Percentiles rank a stretch among this genome's conserved stretches.
These are phyloP conservation scores for Colletotrichum navitas DNA, from an alignment of 2,329 filamentous ascomycete species.

Conservation along the genomic window DNA sequence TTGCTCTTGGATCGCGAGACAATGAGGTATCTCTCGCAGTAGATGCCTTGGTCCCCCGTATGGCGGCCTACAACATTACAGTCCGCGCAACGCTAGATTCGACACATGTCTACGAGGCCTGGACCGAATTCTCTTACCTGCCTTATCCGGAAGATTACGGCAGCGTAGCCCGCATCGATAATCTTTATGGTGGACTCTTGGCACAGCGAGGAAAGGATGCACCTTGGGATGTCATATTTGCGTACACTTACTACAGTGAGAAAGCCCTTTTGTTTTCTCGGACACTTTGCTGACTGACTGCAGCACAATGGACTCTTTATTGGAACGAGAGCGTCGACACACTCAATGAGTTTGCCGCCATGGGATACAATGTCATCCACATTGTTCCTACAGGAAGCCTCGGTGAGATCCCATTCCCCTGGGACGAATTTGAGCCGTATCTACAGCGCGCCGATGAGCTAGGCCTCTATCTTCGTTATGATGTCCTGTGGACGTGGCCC, in stretches of 20 bases:
- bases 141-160: slow-evolving; percentile 56
- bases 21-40: slow-evolving; percentile 56
- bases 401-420: slow-evolving; percentile 36
- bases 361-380: slow-evolving; percentile 59
- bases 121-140: slow-evolving; percentile 50
- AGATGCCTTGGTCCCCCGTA: slow-evolving; percentile 50
- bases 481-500: slow-evolving; percentile 39
- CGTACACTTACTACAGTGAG: slow-evolving; percentile 59
- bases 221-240: slow-evolving; percentile 52
- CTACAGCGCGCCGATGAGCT: slow-evolving; percentile 52
- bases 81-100: slow-evolving; percentile 46
- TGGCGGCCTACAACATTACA: slow-evolving; percentile 55
- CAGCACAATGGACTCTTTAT: slow-evolving; percentile 56
- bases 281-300: slow-evolving; percentile 47
- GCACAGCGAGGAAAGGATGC: slow-evolving; percentile 45
- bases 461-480: slow-evolving; percentile 48
- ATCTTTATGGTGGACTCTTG: slow-evolving; percentile 57
- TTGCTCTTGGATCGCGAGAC: slow-evolving; percentile 52
- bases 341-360: slow-evolving; percentile 51
- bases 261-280: slow-evolving; percentile 51
- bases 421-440: slow-evolving; percentile 38
- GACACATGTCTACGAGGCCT: slow-evolving; percentile 46
- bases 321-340: slow-evolving; percentile 52
- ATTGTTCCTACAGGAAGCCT: slow-evolving; percentile 36
- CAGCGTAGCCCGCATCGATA: slow-evolving; percentile 61